These are phyloP conservation scores for Coprinopsis marcescibilis DNA, from an alignment of 768 basidiomycete species.

Conservation along the genomic window DNA sequence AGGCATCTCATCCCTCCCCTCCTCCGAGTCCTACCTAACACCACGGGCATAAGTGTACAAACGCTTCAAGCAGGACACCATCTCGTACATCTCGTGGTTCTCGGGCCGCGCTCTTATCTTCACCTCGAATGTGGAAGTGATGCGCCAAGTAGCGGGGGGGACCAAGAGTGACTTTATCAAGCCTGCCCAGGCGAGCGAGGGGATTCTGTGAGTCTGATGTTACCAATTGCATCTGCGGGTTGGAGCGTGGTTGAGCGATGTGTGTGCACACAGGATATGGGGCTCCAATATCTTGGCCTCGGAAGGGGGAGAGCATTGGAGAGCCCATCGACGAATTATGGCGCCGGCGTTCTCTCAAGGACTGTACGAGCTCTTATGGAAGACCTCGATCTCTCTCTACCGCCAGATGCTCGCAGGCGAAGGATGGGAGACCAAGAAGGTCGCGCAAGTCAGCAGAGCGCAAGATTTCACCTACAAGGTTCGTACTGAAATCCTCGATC, in stretches of 20 bases:
- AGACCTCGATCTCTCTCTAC: slow-evolving; percentile 29
- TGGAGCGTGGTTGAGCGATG: background rate
- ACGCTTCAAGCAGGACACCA: slow-evolving; percentile 29
- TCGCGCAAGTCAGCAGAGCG: slow-evolving; percentile 23
- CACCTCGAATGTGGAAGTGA: slow-evolving; percentile 42
- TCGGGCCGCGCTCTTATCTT: slow-evolving; percentile 31
- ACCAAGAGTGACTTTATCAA: slow-evolving; percentile 37
- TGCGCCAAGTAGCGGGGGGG: slow-evolving; percentile 36
- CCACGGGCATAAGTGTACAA: no score
- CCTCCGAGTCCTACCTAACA: no score
- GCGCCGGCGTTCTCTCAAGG: slow-evolving; percentile 39
- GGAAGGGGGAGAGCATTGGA: slow-evolving; percentile 38
- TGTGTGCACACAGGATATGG: slow-evolving; percentile 36
- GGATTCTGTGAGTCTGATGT: slow-evolving; percentile 29
- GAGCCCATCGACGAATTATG: slow-evolving; percentile 39
- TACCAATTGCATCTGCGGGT: background rate
- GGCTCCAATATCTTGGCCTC: slow-evolving; percentile 41
- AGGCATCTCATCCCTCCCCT: no score
- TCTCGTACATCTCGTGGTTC: slow-evolving; percentile 36
- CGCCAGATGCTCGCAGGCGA: slow-evolving; percentile 34
- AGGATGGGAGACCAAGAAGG: slow-evolving; percentile 26
- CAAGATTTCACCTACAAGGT: slow-evolving; percentile 35
- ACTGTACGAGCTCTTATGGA: slow-evolving; percentile 33
- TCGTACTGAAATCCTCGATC: background rate
- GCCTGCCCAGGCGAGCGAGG: slow-evolving; percentile 25